These are phyloP conservation scores for Trametes meyenii DNA, from an alignment of 768 basidiomycete genomes.

Conservation along the genomic window DNA sequence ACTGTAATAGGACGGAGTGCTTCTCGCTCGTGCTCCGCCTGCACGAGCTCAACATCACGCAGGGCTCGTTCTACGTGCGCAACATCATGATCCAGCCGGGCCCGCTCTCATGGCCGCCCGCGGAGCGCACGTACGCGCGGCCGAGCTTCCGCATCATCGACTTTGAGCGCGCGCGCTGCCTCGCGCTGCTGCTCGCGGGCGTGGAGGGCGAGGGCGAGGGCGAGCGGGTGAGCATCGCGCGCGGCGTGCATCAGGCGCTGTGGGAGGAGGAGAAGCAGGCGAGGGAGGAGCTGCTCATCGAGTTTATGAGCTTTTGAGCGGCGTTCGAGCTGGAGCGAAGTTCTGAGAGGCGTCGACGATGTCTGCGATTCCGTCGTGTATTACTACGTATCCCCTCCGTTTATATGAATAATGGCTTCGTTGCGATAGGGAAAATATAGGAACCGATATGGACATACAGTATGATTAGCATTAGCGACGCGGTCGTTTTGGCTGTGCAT, in stretches of 20 bases:
- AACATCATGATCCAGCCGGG: slow-evolving; percentile 50
- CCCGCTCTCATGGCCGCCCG: slow-evolving; percentile 38
- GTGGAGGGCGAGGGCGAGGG: not conserved
- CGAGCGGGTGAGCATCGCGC: not conserved
- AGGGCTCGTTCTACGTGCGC: slow-evolving; percentile 44
- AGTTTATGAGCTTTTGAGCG: slow-evolving; percentile 1
- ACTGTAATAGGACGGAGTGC: slow-evolving; percentile 31
- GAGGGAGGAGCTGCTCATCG: slow-evolving; percentile 12
- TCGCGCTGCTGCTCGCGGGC: not conserved
- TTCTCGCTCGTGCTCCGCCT: slow-evolving; percentile 44
- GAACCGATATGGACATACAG: too few species aligned
- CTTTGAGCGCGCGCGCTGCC: slow-evolving; percentile 43
- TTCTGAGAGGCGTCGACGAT: too few species aligned
- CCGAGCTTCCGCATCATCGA: slow-evolving; percentile 54
- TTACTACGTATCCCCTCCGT: too few species aligned
- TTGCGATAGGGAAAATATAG: too few species aligned
- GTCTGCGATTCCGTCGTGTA: too few species aligned
- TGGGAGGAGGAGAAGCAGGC: slow-evolving; percentile 1
- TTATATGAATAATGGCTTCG: too few species aligned
- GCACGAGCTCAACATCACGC: slow-evolving; percentile 42
- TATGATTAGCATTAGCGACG: too few species aligned
- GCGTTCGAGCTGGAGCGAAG: too few species aligned
- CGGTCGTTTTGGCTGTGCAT: too few species aligned
- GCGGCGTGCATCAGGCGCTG: not conserved
- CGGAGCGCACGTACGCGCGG: slow-evolving; percentile 29